These are phyloP conservation scores for Ascocoryne sarcoides DNA, from an alignment of 2,329 filamentous ascomycete species.

Conservation along the genomic window DNA sequence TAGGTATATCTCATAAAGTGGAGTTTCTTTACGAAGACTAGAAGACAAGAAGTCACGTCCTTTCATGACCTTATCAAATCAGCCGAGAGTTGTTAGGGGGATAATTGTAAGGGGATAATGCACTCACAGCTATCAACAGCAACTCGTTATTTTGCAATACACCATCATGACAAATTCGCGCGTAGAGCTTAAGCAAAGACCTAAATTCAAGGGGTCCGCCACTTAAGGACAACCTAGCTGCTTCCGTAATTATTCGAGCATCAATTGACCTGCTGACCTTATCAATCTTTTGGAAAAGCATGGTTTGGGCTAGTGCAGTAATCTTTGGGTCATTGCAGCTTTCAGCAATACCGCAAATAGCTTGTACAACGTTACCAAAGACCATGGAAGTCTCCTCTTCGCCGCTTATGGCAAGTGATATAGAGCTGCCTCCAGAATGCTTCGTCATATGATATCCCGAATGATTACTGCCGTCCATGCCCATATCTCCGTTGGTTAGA, in stretches of 20 bases:
- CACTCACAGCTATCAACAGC: slow-evolving; percentile 62
- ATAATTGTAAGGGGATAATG: no score
- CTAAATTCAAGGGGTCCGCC: slow-evolving; percentile 78
- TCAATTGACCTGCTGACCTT: slow-evolving; percentile 76
- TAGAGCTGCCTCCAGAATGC: slow-evolving; percentile 62
- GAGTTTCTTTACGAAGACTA: slow-evolving; percentile 58
- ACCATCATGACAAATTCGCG: slow-evolving; percentile 64
- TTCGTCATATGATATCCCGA: slow-evolving; percentile 43
- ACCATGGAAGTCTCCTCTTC: slow-evolving; percentile 72
- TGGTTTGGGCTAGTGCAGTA: slow-evolving; percentile 83
- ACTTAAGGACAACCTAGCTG: slow-evolving; percentile 66
- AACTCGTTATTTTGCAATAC: slow-evolving; percentile 58
- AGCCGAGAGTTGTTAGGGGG: no score
- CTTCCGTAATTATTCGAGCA: slow-evolving; percentile 74
- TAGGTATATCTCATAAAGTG: slow-evolving; percentile 75
- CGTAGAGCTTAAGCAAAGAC: slow-evolving; percentile 75
- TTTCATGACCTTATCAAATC: slow-evolving; percentile 65
- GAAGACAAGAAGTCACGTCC: slow-evolving; percentile 73
- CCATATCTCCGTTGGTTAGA: slow-evolving; percentile 42
- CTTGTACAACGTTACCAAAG: slow-evolving; percentile 85
- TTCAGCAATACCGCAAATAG: slow-evolving; percentile 82
- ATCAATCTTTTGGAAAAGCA: slow-evolving; percentile 91
- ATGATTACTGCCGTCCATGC: slow-evolving; percentile 37
- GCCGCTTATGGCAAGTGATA: slow-evolving; percentile 65
- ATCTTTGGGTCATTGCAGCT: slow-evolving; percentile 84